These are phyloP conservation scores for Elaphomyces granulatus DNA, from an alignment of 495 filamentous ascomycete genomes.

Conservation along the genomic window DNA sequence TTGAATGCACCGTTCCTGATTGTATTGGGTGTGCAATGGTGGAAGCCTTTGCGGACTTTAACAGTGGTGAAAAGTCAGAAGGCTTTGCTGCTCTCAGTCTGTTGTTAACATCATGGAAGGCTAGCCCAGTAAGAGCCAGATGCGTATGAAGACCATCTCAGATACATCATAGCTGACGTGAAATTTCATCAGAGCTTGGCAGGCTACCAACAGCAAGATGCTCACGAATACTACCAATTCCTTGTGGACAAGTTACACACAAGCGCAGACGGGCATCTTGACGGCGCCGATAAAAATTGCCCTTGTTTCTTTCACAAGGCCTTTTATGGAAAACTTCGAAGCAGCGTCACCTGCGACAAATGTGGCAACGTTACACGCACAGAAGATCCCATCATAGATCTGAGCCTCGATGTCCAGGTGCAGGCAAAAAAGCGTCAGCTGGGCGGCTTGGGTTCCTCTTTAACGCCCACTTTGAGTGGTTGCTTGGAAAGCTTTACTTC, in stretches of 20 bases:
- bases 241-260: conserved; percentile 71
- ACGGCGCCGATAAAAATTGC: conserved; percentile 49
- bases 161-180: conserved; percentile 21
- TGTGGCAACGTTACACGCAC: conserved; percentile 66
- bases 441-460: conserved; percentile 19
- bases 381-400: conserved; percentile 72
- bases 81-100: conserved; percentile 74
- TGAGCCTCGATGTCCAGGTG: conserved; percentile 62
- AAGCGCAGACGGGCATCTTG: conserved; percentile 22
- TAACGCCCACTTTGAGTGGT: conserved; percentile 47
- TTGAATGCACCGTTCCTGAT: conserved; percentile 48
- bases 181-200: conserved; percentile 60
- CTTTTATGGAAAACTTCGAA: conserved; percentile 78
- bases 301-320: conserved; percentile 78
- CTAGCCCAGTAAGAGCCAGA: conserved; percentile 32
- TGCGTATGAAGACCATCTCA: neutral
- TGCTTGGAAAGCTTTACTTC: conserved; percentile 73
- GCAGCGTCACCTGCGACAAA: conserved; percentile 71
- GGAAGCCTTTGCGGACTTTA: conserved; percentile 85
- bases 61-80: conserved; percentile 62
- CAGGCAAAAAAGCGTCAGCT: conserved; percentile 38
- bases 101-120: conserved; percentile 65
- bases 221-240: conserved; percentile 91
- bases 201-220: conserved; percentile 87
- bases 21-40: conserved; percentile 82